A percentile compares a stretch with the other conserved stretches of the same genome.
These are phyloP conservation scores for Colletotrichum tropicale DNA, from an alignment of 2,329 filamentous ascomycete species.

Conservation along the genomic window DNA sequence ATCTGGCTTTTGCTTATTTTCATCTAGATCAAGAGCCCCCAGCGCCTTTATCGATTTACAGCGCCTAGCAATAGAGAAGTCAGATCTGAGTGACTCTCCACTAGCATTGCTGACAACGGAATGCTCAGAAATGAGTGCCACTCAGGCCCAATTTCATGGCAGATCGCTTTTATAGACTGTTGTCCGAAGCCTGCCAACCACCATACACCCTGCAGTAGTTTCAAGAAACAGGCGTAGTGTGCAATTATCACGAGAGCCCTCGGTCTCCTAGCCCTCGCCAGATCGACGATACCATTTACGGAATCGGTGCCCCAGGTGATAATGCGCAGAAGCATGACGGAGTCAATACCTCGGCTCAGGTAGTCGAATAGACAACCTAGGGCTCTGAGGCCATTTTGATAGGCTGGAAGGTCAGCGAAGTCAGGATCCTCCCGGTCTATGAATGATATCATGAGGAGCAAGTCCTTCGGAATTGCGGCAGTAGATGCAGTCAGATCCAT, in stretches of 20 bases:
- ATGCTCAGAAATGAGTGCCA: neutral
- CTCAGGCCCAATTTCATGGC: neutral
- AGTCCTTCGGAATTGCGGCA: neutral
- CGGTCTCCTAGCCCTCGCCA: conserved; percentile 44
- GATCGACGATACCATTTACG: conserved; percentile 42
- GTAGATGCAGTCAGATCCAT: neutral
- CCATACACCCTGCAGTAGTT: conserved; percentile 23
- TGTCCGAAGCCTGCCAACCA: neutral
- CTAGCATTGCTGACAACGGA: neutral
- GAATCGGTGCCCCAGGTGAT: neutral
- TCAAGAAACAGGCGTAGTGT: conserved; percentile 55
- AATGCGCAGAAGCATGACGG: neutral
- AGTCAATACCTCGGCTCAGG: neutral
- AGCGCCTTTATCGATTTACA: neutral
- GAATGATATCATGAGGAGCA: neutral
- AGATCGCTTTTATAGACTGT: neutral
- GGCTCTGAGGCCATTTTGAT: neutral
- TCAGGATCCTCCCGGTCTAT: neutral
- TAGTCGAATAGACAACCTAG: neutral
- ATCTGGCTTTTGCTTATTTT: too few species aligned
- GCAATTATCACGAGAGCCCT: conserved; percentile 56
- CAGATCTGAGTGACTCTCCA: neutral
- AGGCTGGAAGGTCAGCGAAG: neutral
- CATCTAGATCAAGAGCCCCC: too few species aligned
- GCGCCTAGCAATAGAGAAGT: neutral